These are phyloP conservation scores for Stenocarpella maydis DNA, from an alignment of 2,329 filamentous ascomycete species.

Conservation along the genomic window DNA sequence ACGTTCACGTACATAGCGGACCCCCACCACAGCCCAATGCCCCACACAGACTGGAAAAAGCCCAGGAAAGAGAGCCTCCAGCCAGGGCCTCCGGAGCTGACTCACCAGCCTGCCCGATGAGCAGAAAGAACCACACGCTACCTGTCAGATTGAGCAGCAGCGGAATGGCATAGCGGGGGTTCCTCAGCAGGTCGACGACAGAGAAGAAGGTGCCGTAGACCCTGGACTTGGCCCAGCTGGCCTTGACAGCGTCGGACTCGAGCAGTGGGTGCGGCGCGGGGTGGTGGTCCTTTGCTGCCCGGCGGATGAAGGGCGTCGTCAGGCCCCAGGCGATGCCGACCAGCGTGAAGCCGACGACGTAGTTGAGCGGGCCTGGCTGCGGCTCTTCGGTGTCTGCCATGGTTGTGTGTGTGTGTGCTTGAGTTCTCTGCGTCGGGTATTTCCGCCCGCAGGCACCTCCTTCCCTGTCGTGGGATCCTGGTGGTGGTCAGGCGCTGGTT, in stretches of 20 bases:
- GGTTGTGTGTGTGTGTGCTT: neutral
- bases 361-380: slow-evolving; percentile 73
- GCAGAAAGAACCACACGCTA: slow-evolving; percentile 94
- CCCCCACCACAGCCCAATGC: slow-evolving; percentile 1
- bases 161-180: slow-evolving; percentile 85
- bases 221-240: slow-evolving; percentile 69
- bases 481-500: slow-evolving; percentile 6
- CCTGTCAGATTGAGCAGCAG: slow-evolving; percentile 89
- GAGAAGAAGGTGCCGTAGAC: slow-evolving; percentile 74
- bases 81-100: neutral
- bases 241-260: slow-evolving; percentile 56
- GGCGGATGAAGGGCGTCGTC: slow-evolving; percentile 90
- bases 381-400: slow-evolving; percentile 35
- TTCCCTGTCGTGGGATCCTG: neutral
- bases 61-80: no score
- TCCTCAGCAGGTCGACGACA: slow-evolving; percentile 78
- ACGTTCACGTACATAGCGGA: neutral
- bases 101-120: slow-evolving; percentile 79
- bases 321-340: slow-evolving; percentile 94
- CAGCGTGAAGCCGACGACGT: slow-evolving; percentile 86
- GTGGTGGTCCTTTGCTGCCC: slow-evolving; percentile 79
- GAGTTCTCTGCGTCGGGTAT: neutral
- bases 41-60: neutral
- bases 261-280: slow-evolving; percentile 67
- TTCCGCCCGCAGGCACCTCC: neutral